Percentiles rank a stretch among this genome's conserved stretches.
These are phyloP conservation scores for Globisporangium nodosum DNA, from an alignment of 352 stramenopile species.

Conservation along the genomic window DNA sequence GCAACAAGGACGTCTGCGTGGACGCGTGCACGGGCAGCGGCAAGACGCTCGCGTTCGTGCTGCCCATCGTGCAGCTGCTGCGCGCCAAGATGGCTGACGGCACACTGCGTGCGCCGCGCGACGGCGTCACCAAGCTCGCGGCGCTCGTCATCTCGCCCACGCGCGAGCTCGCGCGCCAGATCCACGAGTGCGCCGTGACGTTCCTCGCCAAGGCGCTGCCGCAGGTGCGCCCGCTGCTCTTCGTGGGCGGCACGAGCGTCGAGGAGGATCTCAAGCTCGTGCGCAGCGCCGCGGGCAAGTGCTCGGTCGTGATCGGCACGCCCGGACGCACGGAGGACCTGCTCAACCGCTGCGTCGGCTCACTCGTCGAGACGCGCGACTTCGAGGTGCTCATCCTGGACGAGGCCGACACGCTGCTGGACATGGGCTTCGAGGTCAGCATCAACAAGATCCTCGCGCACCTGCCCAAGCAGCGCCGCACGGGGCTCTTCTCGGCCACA, in stretches of 20 bases:
- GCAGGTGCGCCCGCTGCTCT: slow-evolving; percentile 77
- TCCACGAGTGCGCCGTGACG: slow-evolving; percentile 61
- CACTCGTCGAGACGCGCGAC: slow-evolving; percentile 84
- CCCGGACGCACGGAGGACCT: slow-evolving; percentile 86
- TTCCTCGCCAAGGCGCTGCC: slow-evolving; percentile 62
- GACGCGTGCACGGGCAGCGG: slow-evolving; percentile 93
- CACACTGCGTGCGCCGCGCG: slow-evolving; percentile 46
- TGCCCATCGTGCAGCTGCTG: slow-evolving; percentile 93
- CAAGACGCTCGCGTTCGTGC: slow-evolving; percentile 94
- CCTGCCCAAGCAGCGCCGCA: slow-evolving; percentile 97
- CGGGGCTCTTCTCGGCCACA: slow-evolving; percentile 89
- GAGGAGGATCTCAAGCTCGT: slow-evolving; percentile 78
- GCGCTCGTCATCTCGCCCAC: slow-evolving; percentile 88
- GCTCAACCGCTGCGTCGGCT: slow-evolving; percentile 73
- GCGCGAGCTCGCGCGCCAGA: slow-evolving; percentile 84
- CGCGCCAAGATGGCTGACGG: slow-evolving; percentile 53
- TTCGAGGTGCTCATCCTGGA: slow-evolving; percentile 98
- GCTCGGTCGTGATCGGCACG: slow-evolving; percentile 75
- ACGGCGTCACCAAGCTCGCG: slow-evolving; percentile 63
- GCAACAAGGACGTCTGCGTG: slow-evolving; percentile 93
- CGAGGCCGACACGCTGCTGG: slow-evolving; percentile 98
- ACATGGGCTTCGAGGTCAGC: slow-evolving; percentile 96
- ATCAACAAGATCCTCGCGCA: slow-evolving; percentile 94
- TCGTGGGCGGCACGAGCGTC: slow-evolving; percentile 88
- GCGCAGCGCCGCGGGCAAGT: slow-evolving; percentile 47